A percentile compares a stretch with the other conserved stretches of the same genome.
Conservation (phyloP, 345 rosid genomes). For the Boechera divaricarpa region DNA sequence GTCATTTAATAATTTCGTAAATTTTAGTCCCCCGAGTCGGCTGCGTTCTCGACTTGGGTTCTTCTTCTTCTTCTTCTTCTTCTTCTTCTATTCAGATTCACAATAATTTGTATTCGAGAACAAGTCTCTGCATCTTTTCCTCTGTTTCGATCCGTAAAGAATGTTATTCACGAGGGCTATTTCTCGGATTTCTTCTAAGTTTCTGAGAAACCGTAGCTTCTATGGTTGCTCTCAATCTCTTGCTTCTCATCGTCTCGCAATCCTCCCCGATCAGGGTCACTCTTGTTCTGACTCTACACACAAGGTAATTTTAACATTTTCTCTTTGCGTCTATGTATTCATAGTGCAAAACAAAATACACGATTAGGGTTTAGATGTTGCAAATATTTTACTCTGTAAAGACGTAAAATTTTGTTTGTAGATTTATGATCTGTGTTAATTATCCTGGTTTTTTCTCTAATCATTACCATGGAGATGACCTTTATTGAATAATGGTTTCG, state of each 20-base stretch:
- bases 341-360: too few species aligned
- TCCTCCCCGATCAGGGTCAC: constrained; percentile 28
- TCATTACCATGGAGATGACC: constrained; percentile 6
- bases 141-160: constrained; percentile 37
- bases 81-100: constrained; percentile 31
- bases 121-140: background rate
- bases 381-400: background rate
- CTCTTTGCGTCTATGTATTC: background rate
- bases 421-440: background rate
- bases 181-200: constrained; percentile 50
- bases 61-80: background rate
- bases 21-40: constrained; percentile 5
- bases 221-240: constrained; percentile 45
- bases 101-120: background rate
- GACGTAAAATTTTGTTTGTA: background rate
- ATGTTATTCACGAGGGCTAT: constrained; percentile 47
- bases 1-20: constrained; percentile 25
- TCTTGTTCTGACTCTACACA: constrained; percentile 36
- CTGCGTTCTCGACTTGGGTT: constrained; percentile 14
- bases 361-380: constrained; percentile 22
- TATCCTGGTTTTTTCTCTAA: background rate
- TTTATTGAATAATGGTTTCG: constrained; percentile 1
- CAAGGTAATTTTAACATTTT: constrained; percentile 45
- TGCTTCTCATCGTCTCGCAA: constrained; percentile 34
- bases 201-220: constrained; percentile 43